A percentile compares a stretch with the other conserved stretches of the same genome.
Evolutionary conservation across 768 basidiomycete genomes (phyloP).

Genomic region (Calocybe gangraenosa): DNA sequence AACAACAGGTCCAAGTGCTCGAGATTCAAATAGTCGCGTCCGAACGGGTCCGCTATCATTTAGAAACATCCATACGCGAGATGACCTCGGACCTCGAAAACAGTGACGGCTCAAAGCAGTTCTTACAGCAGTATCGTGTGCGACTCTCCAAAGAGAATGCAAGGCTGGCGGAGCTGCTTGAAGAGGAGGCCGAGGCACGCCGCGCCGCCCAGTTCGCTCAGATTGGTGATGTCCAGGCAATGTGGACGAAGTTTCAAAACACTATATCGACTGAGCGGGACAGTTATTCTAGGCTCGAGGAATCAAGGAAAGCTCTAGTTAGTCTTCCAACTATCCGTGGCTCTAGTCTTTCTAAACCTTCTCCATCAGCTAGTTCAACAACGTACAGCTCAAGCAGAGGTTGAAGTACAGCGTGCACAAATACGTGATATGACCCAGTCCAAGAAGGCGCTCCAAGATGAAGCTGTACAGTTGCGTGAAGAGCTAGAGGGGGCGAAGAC

Average conservation of each 20-base stretch:
- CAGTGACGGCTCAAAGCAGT: constrained; percentile 63
- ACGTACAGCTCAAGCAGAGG: constrained; percentile 55
- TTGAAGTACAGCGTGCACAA: constrained; percentile 62
- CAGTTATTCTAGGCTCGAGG: constrained; percentile 60
- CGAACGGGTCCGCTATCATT: constrained; percentile 59
- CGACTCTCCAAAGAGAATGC: constrained; percentile 55
- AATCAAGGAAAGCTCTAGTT: constrained; percentile 67
- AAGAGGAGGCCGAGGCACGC: constrained; percentile 63
- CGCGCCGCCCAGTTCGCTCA: constrained; percentile 58
- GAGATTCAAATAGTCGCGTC: constrained; percentile 69
- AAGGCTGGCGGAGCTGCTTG: constrained; percentile 48
- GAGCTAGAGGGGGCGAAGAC: constrained; percentile 56
- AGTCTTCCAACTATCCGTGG: constrained; percentile 17
- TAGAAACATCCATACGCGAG: constrained; percentile 56
- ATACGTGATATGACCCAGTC: constrained; percentile 51
- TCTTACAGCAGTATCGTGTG: constrained; percentile 51
- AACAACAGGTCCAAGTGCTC: constrained; percentile 62
- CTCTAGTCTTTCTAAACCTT: background rate
- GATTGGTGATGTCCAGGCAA: constrained; percentile 56
- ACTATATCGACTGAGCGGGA: constrained; percentile 56
- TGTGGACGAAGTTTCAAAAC: constrained; percentile 65
- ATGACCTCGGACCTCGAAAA: constrained; percentile 59
- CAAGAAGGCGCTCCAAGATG: constrained; percentile 56
- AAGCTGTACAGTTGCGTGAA: constrained; percentile 49
- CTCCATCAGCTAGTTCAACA: constrained; percentile 59